These are phyloP conservation scores for Alliaria petiolata DNA, from an alignment of 345 rosid species.

Conservation along the genomic window DNA sequence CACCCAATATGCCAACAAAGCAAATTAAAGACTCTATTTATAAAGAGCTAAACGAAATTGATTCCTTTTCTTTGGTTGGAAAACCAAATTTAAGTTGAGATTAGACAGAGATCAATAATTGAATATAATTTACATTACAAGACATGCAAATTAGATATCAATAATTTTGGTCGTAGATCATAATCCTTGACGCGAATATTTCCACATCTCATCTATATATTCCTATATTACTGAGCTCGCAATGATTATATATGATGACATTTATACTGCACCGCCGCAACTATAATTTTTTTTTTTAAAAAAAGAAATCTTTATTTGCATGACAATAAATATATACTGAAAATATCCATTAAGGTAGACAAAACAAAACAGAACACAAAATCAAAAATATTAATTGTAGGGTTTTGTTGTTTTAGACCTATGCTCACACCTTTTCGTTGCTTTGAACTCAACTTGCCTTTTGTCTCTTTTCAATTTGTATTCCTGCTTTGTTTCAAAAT, in stretches of 20 bases:
- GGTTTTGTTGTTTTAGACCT: too few relatives aligned
- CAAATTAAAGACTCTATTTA: neutral
- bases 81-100: too few relatives aligned
- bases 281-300: neutral
- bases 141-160: neutral
- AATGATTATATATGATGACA: constrained; percentile 24
- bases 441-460: too few relatives aligned
- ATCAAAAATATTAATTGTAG: too few relatives aligned
- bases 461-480: too few relatives aligned
- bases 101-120: neutral
- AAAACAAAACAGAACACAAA: neutral
- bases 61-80: neutral
- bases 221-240: neutral
- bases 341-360: neutral
- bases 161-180: constrained; percentile 2
- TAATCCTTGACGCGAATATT: constrained; percentile 4
- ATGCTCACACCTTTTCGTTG: too few relatives aligned
- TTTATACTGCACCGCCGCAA: constrained; percentile 26
- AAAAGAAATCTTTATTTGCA: neutral
- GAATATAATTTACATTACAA: neutral
- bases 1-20: constrained; percentile 6
- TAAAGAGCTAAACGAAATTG: neutral
- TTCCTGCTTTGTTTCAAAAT: too few relatives aligned
- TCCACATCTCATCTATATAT: constrained; percentile 4
- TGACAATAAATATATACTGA: neutral